A percentile compares a stretch with the other conserved stretches of the same genome.
Evolutionary conservation across 2,329 filamentous ascomycete genomes (phyloP).

Genomic region (Exserohilum turcica): DNA sequence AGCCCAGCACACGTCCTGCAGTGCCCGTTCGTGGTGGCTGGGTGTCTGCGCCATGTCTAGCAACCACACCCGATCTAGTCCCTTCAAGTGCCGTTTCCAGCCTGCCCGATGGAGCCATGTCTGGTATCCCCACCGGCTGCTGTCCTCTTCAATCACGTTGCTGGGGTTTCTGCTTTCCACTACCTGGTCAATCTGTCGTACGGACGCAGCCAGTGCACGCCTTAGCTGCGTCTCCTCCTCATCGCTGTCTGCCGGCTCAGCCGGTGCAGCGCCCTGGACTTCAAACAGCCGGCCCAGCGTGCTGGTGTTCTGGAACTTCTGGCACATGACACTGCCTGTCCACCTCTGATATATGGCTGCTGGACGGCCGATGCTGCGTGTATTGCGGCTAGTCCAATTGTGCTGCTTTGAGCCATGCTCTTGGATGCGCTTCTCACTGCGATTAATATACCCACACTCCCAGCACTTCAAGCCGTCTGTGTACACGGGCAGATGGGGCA

Average conservation of each 20-base stretch:
- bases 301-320: not conserved
- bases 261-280: not conserved
- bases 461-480: not conserved
- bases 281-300: not conserved
- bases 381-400: not conserved
- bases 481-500: not conserved
- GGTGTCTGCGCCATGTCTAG: constrained; percentile 3
- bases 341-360: not conserved
- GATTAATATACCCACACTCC: not conserved
- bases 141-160: not conserved
- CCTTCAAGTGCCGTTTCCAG: not conserved
- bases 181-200: not conserved
- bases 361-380: not conserved
- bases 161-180: not conserved
- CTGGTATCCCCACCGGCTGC: not conserved
- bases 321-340: not conserved
- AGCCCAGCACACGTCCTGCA: constrained; percentile 6
- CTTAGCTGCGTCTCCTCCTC: not conserved
- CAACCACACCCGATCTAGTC: constrained; percentile 9
- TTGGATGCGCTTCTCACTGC: not conserved
- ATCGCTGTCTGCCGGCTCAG: not conserved
- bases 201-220: not conserved
- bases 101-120: not conserved
- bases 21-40: not conserved
- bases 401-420: not conserved